Evolutionary conservation across 257 asterid species (phyloP).

Genomic region (Gentiana straminea): DNA sequence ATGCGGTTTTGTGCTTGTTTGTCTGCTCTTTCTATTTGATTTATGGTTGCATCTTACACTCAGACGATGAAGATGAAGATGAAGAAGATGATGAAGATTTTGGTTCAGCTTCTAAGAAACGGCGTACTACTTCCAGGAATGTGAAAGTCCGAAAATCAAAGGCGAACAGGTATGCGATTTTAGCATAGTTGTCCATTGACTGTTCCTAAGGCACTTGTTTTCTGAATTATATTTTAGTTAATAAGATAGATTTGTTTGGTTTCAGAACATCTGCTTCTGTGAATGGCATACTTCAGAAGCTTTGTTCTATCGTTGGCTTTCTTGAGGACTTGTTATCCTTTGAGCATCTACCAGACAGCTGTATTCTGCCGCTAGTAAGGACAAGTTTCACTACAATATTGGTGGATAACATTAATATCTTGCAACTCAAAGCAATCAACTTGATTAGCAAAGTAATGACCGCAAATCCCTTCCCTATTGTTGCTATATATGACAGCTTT

Average conservation of each 20-base stretch:
- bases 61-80: slow-evolving; percentile 83
- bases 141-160: slow-evolving; percentile 55
- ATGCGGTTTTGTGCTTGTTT: not conserved
- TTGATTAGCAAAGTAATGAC: slow-evolving; percentile 84
- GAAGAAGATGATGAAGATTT: slow-evolving; percentile 52
- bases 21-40: not conserved
- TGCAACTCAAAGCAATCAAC: slow-evolving; percentile 93
- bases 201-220: too few relatives aligned
- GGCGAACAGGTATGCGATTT: slow-evolving; percentile 38
- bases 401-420: slow-evolving; percentile 85
- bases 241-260: not conserved
- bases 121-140: slow-evolving; percentile 58
- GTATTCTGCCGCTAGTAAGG: slow-evolving; percentile 85
- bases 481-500: slow-evolving; percentile 11
- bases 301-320: slow-evolving; percentile 83
- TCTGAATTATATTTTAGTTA: too few relatives aligned
- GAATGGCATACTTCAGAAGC: slow-evolving; percentile 74
- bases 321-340: slow-evolving; percentile 68
- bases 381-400: slow-evolving; percentile 77
- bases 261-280: slow-evolving; percentile 62
- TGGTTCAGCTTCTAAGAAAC: slow-evolving; percentile 76
- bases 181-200: too few relatives aligned
- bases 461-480: slow-evolving; percentile 16
- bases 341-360: slow-evolving; percentile 94
- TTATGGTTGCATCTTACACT: slow-evolving; percentile 5